Conservation (phyloP, 2,329 filamentous ascomycete genomes). For the Apiospora hydei region DNA sequence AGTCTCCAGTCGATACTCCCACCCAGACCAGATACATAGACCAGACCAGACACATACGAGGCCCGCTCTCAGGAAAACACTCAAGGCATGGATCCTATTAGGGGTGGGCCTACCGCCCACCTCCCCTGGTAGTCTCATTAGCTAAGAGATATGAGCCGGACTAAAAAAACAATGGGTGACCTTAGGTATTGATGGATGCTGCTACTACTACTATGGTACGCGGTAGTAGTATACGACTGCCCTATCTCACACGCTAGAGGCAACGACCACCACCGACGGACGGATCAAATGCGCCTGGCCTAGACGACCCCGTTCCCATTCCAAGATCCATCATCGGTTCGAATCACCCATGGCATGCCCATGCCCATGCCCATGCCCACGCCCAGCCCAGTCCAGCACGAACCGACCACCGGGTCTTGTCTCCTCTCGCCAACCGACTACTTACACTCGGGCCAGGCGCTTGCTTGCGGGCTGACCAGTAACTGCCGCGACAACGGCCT, state of each 20-base stretch:
- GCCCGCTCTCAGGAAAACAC: constrained; percentile 4
- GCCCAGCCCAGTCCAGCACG: neutral
- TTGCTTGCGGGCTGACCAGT: neutral
- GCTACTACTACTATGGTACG: neutral
- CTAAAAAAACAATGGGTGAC: neutral
- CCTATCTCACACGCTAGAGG: constrained; percentile 13
- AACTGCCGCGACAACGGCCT: neutral
- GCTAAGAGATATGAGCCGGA: neutral
- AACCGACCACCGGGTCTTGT: neutral
- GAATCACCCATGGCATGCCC: neutral
- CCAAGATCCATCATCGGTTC: constrained; percentile 1
- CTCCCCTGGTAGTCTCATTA: constrained; percentile 14
- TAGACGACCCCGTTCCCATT: neutral
- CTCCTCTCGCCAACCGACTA: neutral
- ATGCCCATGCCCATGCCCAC: neutral
- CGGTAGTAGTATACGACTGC: neutral
- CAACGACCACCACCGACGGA: neutral
- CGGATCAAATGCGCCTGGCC: neutral
- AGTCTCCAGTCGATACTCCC: neutral
- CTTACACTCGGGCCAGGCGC: neutral
- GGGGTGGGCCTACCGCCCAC: neutral
- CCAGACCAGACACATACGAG: neutral
- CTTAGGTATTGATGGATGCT: neutral
- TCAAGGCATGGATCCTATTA: neutral
- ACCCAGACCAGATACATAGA: neutral